Evolutionary conservation across 352 stramenopile genomes (phyloP).

Genomic region (Globisporangium uncinulatum): DNA sequence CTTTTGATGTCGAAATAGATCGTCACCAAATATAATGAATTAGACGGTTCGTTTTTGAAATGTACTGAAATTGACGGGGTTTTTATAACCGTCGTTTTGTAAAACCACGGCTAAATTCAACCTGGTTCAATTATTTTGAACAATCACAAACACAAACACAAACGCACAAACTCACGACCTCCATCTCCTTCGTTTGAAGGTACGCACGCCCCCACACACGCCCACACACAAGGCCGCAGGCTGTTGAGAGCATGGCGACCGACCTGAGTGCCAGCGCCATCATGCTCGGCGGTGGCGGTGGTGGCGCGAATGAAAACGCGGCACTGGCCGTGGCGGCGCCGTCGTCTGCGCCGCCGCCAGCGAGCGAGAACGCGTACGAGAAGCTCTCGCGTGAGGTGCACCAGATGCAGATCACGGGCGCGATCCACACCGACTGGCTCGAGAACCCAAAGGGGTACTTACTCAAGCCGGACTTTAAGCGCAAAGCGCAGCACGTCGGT

Average conservation of each 20-base stretch:
- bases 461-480: slow-evolving; percentile 88
- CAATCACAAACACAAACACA: too few relatives aligned
- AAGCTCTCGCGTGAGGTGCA: slow-evolving; percentile 87
- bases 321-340: slow-evolving; percentile 5
- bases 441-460: slow-evolving; percentile 87
- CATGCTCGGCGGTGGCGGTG: slow-evolving; percentile 18
- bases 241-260: slow-evolving; percentile 25
- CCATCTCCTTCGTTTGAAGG: too few relatives aligned
- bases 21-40: too few relatives aligned
- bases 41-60: too few relatives aligned
- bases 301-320: slow-evolving; percentile 13
- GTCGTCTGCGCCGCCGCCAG: slow-evolving; percentile 21
- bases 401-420: slow-evolving; percentile 86
- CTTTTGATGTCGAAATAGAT: too few relatives aligned
- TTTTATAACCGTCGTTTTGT: too few relatives aligned
- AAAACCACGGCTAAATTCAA: too few relatives aligned
- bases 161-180: neutral
- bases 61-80: too few relatives aligned
- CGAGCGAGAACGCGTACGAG: slow-evolving; percentile 82
- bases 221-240: too few relatives aligned
- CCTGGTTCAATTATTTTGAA: too few relatives aligned
- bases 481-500: slow-evolving; percentile 78
- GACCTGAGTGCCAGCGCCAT: slow-evolving; percentile 48
- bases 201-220: neutral
- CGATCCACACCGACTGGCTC: slow-evolving; percentile 87